These are phyloP conservation scores for Fraxinus dipetala DNA, from an alignment of 305 asterid genomes.

Conservation along the genomic window DNA sequence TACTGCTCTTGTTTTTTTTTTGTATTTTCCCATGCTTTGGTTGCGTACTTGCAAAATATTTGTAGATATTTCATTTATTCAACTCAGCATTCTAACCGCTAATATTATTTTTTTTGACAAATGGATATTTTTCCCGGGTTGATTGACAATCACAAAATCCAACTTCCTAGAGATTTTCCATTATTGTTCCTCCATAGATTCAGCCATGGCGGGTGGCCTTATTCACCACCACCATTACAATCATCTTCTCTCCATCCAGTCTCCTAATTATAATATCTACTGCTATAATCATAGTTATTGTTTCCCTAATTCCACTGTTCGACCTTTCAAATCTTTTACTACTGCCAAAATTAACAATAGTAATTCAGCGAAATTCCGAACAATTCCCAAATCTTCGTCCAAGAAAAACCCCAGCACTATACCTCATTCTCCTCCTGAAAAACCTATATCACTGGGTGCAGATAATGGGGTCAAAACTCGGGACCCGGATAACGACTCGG, in stretches of 20 bases:
- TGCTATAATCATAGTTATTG: neutral
- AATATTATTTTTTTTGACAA: slow-evolving; percentile 17
- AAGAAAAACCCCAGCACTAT: slow-evolving; percentile 33
- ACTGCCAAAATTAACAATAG: neutral
- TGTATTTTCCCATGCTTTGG: neutral
- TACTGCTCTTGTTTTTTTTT: neutral
- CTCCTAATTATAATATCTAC: neutral
- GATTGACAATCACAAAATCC: neutral
- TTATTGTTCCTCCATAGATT: slow-evolving; percentile 1
- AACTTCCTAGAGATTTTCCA: neutral
- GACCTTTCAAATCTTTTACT: neutral
- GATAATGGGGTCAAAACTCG: slow-evolving; percentile 23
- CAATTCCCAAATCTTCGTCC: slow-evolving; percentile 26
- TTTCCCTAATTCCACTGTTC: slow-evolving; percentile 17
- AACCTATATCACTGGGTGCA: slow-evolving; percentile 26
- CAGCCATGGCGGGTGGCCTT: slow-evolving; percentile 26
- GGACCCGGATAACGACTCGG: slow-evolving; percentile 19
- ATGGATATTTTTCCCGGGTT: neutral
- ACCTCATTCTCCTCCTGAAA: slow-evolving; percentile 16
- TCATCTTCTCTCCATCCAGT: slow-evolving; percentile 18
- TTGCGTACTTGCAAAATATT: slow-evolving; percentile 11
- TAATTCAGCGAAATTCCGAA: slow-evolving; percentile 25
- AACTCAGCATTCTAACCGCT: slow-evolving; percentile 23
- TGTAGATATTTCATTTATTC: neutral
- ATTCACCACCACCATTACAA: slow-evolving; percentile 14